A percentile compares a stretch with the other conserved stretches of the same genome.
Evolutionary conservation across 352 stramenopile genomes (phyloP).

Genomic region (Peronosclerospora sorghi): DNA sequence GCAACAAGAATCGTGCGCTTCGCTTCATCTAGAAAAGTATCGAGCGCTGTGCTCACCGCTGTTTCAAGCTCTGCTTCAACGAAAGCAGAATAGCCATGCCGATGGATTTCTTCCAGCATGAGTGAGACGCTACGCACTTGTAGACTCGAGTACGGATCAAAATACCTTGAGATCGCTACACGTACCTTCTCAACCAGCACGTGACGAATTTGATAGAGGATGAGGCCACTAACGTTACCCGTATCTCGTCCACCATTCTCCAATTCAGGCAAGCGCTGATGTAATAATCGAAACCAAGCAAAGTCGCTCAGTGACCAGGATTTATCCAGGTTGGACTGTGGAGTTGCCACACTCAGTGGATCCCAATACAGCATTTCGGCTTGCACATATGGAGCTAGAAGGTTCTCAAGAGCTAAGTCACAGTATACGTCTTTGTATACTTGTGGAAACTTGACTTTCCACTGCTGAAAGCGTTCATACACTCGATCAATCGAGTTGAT

Average conservation of each 20-base stretch:
- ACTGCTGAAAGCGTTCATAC: constrained; percentile 54
- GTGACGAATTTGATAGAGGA: constrained; percentile 37
- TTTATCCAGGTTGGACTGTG: constrained; percentile 2
- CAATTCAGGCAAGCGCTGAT: constrained; percentile 19
- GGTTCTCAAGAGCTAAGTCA: constrained; percentile 42
- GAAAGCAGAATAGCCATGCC: constrained; percentile 13
- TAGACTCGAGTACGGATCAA: constrained; percentile 47
- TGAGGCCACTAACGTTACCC: constrained; percentile 14
- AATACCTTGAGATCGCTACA: constrained; percentile 27
- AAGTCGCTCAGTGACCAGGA: constrained; percentile 31
- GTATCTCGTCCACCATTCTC: not conserved
- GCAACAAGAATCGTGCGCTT: constrained; percentile 36
- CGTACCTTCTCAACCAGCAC: constrained; percentile 35
- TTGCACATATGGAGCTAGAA: constrained; percentile 53
- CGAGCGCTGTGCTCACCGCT: constrained; percentile 19
- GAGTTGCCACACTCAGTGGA: constrained; percentile 28
- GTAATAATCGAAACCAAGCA: constrained; percentile 40
- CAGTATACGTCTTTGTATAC: constrained; percentile 59
- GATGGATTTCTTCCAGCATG: constrained; percentile 42
- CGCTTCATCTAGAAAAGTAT: constrained; percentile 23
- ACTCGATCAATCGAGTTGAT: constrained; percentile 53
- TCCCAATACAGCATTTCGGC: constrained; percentile 60
- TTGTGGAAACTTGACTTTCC: constrained; percentile 57
- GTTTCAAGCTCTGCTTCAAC: constrained; percentile 20
- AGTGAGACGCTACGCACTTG: constrained; percentile 40